Conservation (phyloP, 805 yeast species). For the Torulaspora quercuum region DNA sequence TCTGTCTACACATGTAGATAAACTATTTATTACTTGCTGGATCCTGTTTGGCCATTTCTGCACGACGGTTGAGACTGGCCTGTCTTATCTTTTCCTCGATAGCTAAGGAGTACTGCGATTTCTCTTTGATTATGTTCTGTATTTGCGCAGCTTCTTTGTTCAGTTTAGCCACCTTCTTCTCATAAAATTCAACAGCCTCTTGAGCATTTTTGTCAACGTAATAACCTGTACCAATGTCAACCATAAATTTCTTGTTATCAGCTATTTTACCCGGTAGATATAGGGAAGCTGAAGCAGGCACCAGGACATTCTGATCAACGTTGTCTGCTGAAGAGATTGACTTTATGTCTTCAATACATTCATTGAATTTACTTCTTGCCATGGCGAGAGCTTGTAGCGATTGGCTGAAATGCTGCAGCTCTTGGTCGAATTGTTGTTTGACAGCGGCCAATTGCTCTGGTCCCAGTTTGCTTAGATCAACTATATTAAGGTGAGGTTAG, state of each 20-base stretch:
- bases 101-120: constrained; percentile 46
- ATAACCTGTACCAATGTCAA: constrained; percentile 96
- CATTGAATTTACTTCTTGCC: constrained; percentile 78
- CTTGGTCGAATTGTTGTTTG: constrained; percentile 78
- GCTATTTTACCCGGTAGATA: constrained; percentile 82
- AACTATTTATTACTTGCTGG: constrained; percentile 4
- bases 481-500: constrained; percentile 26
- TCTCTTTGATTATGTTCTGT: constrained; percentile 70
- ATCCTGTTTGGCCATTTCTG: constrained; percentile 30
- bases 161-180: constrained; percentile 67
- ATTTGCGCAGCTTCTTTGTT: constrained; percentile 70
- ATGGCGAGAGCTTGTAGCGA: constrained; percentile 79
- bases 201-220: constrained; percentile 73
- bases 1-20: no score
- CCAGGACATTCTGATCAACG: constrained; percentile 56
- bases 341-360: constrained; percentile 70
- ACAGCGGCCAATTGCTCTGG: constrained; percentile 84
- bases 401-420: constrained; percentile 77
- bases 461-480: constrained; percentile 66
- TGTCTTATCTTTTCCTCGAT: constrained; percentile 35
- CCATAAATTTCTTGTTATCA: constrained; percentile 67
- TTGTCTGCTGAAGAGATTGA: constrained; percentile 43
- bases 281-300: constrained; percentile 84
- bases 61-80: constrained; percentile 25
- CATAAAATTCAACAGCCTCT: constrained; percentile 70